Conservation (phyloP, 2,329 filamentous ascomycete species). For the Epichloe baconii region DNA sequence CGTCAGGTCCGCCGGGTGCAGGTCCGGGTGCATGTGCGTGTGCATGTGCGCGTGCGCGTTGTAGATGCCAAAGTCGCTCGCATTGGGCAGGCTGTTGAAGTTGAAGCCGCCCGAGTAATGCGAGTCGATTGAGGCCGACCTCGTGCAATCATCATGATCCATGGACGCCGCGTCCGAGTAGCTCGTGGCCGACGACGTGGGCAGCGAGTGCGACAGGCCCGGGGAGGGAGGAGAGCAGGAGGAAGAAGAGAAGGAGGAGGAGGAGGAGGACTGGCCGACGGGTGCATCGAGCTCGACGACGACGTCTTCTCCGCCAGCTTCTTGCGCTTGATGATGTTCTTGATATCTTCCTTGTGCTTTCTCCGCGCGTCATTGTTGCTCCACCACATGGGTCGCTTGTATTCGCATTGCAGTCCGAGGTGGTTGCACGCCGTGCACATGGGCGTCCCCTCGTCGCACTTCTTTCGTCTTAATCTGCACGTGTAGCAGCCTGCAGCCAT, state of each 20-base stretch:
- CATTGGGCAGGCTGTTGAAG: slow-evolving; percentile 49
- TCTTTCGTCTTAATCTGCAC: slow-evolving; percentile 53
- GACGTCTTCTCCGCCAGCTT: slow-evolving; percentile 81
- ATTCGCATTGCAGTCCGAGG: slow-evolving; percentile 81
- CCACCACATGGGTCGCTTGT: slow-evolving; percentile 97
- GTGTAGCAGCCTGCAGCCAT: slow-evolving; percentile 47
- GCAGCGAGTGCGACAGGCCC: slow-evolving; percentile 67
- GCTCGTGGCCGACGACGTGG: slow-evolving; percentile 68
- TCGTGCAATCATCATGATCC: slow-evolving; percentile 40
- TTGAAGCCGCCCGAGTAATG: slow-evolving; percentile 63
- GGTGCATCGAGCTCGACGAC: slow-evolving; percentile 42
- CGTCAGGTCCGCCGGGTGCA: slow-evolving; percentile 44
- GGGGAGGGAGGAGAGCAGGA: slow-evolving; percentile 39
- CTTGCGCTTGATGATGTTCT: slow-evolving; percentile 93
- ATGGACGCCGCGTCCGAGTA: slow-evolving; percentile 53
- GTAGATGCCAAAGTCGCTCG: slow-evolving; percentile 47
- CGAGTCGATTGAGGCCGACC: slow-evolving; percentile 69
- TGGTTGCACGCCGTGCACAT: slow-evolving; percentile 54
- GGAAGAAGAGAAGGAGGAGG: slow-evolving; percentile 17
- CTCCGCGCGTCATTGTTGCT: slow-evolving; percentile 78
- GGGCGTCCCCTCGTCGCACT: slow-evolving; percentile 53
- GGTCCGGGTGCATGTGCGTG: slow-evolving; percentile 49
- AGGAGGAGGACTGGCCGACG: slow-evolving; percentile 43
- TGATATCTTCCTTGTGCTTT: slow-evolving; percentile 87
- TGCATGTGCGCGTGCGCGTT: slow-evolving; percentile 47